These are phyloP conservation scores for Vanrija sp. DNA, from an alignment of 1,284 basidiomycete genomes.

Conservation along the genomic window DNA sequence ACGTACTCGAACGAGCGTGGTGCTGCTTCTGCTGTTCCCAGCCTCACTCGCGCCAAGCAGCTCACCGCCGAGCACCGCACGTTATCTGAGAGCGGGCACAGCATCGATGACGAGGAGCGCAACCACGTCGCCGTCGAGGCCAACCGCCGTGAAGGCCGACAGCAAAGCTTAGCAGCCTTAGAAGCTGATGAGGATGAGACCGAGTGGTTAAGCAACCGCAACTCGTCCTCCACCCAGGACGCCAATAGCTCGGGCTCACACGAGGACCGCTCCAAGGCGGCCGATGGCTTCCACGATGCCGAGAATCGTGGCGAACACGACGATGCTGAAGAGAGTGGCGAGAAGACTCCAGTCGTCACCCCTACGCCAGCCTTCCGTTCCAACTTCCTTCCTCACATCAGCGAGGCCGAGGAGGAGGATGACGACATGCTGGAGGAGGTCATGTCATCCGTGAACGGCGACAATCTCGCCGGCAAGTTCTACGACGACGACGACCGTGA, in stretches of 20 bases:
- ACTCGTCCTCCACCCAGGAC: neutral
- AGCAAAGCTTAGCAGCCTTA: slow-evolving; percentile 37
- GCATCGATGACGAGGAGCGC: slow-evolving; percentile 25
- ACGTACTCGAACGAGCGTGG: slow-evolving; percentile 5
- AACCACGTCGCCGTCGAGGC: slow-evolving; percentile 22
- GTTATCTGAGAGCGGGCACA: slow-evolving; percentile 15
- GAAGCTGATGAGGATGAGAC: slow-evolving; percentile 12
- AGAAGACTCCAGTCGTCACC: neutral
- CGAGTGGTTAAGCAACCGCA: neutral
- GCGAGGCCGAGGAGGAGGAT: slow-evolving; percentile 19
- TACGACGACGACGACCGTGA: slow-evolving; percentile 10
- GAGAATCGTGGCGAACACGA: neutral
- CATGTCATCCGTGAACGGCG: slow-evolving; percentile 5
- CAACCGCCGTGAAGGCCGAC: slow-evolving; percentile 33
- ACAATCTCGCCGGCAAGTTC: slow-evolving; percentile 3
- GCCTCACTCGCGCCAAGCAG: no score
- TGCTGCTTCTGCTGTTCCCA: no score
- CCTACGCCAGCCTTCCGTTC: neutral
- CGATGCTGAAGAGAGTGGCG: neutral
- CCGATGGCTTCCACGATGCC: neutral
- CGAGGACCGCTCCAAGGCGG: neutral
- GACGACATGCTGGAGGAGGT: slow-evolving; percentile 20
- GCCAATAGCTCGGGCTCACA: neutral
- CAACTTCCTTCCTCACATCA: slow-evolving; percentile 14
- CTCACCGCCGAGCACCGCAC: neutral